Base-by-base conservation (phyloP, 164 flowering plant genomes). In the Euptelea pleiosperma region DNA sequence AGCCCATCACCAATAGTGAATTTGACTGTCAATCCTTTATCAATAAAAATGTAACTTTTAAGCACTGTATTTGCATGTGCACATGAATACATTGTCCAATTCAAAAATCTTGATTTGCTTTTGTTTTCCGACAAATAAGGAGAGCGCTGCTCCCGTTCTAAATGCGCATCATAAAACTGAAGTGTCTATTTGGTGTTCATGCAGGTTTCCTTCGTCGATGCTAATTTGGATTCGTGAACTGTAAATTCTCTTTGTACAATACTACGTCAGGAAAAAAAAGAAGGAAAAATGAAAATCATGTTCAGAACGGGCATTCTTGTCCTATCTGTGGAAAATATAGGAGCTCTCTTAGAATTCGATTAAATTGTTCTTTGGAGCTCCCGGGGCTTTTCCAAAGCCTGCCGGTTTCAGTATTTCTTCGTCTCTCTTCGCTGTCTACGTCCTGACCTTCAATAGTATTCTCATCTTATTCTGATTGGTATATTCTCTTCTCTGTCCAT, bases 161-260 rank as follows among this genome's bases (percentile, higher is more conserved):
- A 26, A 0, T 24, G 19, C 68, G 65, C 71, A 44, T 35, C 24
- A 75, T 75, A 57, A 47, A 77, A 74, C 94, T 84, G 84, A 85
- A 79, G 63, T 69, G 63, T 80, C 79, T 81, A 64, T 79, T 80
- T 82, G 75, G 58, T 83, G 74, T 82, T 75, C 77, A 65, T 83
- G 96, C 96, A 88, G 96, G 96, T 88, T 70, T 77, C 73, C 80
- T 78, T 60, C 73, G 63, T 65, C 72, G 71, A 80, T 48, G 81
- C 77, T 83, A 81, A 79, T 76, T 63, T 63, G 70, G 75, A 66
- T 67, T 64, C 72, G 73, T 48, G 69, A 31, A 18, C 3, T 48
- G 52, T 48, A 48, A 6, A 28, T n/a, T 48, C 52, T 48, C 30
- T 48, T 14, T 48, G 35, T 22, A 26, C 34, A 14, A 8, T 25